phyloP scores from a whole-genome alignment of 345 rosid genomes.

The Melastoma malabathricum region DNA sequence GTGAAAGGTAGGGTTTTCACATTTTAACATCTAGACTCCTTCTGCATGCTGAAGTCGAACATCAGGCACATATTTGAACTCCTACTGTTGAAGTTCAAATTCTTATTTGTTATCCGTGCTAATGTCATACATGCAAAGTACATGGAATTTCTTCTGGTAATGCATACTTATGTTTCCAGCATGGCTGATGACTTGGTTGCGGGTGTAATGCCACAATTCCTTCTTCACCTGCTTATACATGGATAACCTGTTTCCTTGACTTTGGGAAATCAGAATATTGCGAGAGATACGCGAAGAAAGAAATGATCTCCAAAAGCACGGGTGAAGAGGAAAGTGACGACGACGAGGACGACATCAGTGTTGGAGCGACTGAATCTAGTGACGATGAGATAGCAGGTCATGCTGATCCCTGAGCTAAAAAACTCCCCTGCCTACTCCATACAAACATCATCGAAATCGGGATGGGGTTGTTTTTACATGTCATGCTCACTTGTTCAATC shows the following conservation, averaged over 20 bases:
- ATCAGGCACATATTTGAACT: too few species aligned
- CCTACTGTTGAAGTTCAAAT: too few species aligned
- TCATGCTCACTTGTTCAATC: too few species aligned
- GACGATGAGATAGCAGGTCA: constrained; percentile 53
- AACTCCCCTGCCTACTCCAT: neutral
- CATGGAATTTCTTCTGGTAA: too few species aligned
- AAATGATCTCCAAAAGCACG: constrained; percentile 19
- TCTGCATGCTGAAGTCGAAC: neutral
- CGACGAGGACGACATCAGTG: constrained; percentile 30
- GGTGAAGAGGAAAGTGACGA: constrained; percentile 26
- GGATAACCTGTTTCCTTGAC: neutral
- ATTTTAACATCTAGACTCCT: neutral
- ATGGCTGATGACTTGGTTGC: too few species aligned
- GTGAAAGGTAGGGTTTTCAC: constrained; percentile 38
- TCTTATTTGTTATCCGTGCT: too few species aligned
- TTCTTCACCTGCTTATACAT: too few species aligned
- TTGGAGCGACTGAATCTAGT: constrained; percentile 29
- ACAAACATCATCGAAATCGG: too few species aligned
- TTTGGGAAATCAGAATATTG: constrained; percentile 33
- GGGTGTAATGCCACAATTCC: too few species aligned
- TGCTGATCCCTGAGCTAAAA: constrained; percentile 29
- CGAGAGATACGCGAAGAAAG: constrained; percentile 48
- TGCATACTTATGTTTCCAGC: too few species aligned
- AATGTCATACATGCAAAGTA: too few species aligned
- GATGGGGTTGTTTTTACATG: too few species aligned